These are phyloP conservation scores for Rhizopogon roseolus DNA, from an alignment of 768 basidiomycete species.

Conservation along the genomic window DNA sequence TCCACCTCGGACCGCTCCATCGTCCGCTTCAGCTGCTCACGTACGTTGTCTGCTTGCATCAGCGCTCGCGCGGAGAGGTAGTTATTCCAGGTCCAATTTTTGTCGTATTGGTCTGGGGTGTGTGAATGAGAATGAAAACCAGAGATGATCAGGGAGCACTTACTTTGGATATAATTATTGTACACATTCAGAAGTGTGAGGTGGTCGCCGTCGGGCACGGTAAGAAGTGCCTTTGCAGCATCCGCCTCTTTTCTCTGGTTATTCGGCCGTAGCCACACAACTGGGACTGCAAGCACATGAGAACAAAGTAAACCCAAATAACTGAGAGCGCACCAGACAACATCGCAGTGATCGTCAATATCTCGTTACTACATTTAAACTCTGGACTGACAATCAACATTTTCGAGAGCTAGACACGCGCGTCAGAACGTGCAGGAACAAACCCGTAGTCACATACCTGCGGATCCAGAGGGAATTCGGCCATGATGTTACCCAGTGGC, in stretches of 20 bases:
- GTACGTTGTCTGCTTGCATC: conserved; percentile 89
- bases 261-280: conserved; percentile 90
- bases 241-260: conserved; percentile 90
- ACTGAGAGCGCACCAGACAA: conserved; percentile 62
- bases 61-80: conserved; percentile 83
- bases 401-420: conserved; percentile 59
- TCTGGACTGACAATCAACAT: conserved; percentile 93
- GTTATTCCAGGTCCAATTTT: conserved; percentile 88
- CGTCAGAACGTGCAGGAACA: background rate
- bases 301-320: background rate
- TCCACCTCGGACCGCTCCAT: conserved; percentile 92
- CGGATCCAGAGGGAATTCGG: conserved; percentile 98
- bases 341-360: conserved; percentile 94
- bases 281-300: conserved; percentile 51
- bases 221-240: conserved; percentile 81
- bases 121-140: background rate
- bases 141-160: conserved; percentile 17
- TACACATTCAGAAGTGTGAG: conserved; percentile 92
- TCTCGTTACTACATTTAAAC: conserved; percentile 94
- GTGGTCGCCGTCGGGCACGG: conserved; percentile 96
- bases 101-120: conserved; percentile 63
- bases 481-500: conserved; percentile 84
- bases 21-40: conserved; percentile 77
- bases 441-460: conserved; percentile 46
- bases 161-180: conserved; percentile 85